Percentiles rank a stretch among this genome's conserved stretches.
phyloP scores from a whole-genome alignment of 2,329 filamentous ascomycete genomes.

The Cladophialophora yegresii region DNA sequence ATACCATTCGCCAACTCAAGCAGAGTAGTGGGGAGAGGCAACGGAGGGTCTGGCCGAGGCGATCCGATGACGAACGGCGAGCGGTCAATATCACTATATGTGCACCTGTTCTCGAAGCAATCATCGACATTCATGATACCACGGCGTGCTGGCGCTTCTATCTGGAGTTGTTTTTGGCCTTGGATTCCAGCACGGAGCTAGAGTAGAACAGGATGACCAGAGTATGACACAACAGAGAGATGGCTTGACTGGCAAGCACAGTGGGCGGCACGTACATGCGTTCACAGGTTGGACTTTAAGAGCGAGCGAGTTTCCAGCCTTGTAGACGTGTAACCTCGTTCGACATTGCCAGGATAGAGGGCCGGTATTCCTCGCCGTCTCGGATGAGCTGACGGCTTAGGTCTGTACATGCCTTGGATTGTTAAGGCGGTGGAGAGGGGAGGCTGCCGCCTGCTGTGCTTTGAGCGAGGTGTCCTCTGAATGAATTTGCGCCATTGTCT shows the following conservation, averaged over 20 bases:
- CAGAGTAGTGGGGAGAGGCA: not conserved
- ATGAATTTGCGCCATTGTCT: not conserved
- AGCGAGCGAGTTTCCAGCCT: not conserved
- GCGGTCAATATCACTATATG: constrained; percentile 7
- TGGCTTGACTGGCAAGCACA: not conserved
- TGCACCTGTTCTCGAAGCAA: not conserved
- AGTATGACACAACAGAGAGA: not conserved
- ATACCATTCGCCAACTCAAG: not conserved
- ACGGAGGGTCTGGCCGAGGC: not conserved
- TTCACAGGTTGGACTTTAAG: not conserved
- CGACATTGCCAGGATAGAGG: not conserved
- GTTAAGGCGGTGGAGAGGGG: no score
- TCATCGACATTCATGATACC: constrained; percentile 17
- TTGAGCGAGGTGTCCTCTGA: not conserved
- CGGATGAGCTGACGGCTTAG: not conserved
- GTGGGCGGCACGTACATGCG: not conserved
- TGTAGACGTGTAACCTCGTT: not conserved
- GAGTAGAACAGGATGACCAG: constrained; percentile 13
- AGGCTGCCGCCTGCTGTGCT: not conserved
- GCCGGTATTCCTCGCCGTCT: not conserved
- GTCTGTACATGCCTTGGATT: not conserved
- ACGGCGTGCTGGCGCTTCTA: constrained; percentile 3
- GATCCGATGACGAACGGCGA: not conserved
- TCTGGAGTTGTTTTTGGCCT: constrained; percentile 10
- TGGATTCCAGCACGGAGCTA: constrained; percentile 14